phyloP scores from a whole-genome alignment of 345 rosid genomes.

The Punica granatum region DNA sequence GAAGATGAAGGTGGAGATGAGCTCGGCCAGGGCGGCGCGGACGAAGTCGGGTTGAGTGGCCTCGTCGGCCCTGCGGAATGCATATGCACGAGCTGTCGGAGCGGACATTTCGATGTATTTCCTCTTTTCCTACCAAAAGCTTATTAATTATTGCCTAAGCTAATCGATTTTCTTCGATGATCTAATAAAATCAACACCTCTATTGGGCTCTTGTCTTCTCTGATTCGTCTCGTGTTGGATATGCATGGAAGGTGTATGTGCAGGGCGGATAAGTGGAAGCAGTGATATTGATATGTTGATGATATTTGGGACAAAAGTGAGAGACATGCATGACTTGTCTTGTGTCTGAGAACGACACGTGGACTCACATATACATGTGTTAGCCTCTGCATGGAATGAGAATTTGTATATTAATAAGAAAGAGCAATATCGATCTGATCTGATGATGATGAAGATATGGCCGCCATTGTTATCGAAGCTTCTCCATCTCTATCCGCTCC shows the following conservation, averaged over 20 bases:
- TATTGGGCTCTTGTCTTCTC: too few relatives aligned
- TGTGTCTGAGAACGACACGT: neutral
- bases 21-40: constrained; percentile 58
- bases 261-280: constrained; percentile 8
- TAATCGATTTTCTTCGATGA: too few relatives aligned
- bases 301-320: neutral
- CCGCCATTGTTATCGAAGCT: neutral
- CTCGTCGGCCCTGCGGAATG: constrained; percentile 36
- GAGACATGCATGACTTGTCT: neutral
- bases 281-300: neutral
- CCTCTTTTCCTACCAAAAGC: too few relatives aligned
- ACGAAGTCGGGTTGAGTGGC: constrained; percentile 43
- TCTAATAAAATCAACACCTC: too few relatives aligned
- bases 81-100: constrained; percentile 32
- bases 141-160: too few relatives aligned
- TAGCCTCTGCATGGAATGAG: too few relatives aligned
- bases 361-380: too few relatives aligned
- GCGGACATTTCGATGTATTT: neutral
- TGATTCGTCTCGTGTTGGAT: too few relatives aligned
- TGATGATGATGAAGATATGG: too few relatives aligned
- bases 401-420: too few relatives aligned
- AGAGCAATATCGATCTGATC: too few relatives aligned
- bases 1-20: constrained; percentile 60
- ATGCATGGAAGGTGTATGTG: too few relatives aligned
- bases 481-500: neutral